Evolutionary conservation across 108 stramenopile genomes (phyloP).

Genomic region (Skeletonema costatum): DNA sequence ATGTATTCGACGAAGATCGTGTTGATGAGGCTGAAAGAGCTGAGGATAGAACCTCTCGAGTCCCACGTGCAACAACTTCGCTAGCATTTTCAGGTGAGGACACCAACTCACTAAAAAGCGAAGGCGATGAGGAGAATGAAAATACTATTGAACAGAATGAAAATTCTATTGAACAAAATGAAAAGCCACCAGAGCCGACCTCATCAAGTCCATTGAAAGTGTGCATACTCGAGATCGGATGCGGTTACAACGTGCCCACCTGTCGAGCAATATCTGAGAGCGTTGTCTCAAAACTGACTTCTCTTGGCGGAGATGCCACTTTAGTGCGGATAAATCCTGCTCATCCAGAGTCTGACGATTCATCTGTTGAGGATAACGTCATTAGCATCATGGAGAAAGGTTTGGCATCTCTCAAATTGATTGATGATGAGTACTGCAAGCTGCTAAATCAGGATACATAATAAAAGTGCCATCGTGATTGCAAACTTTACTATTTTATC

Average conservation of each 20-base stretch:
- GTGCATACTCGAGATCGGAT: slow-evolving; percentile 58
- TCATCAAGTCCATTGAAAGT: slow-evolving; percentile 19
- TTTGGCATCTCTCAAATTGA: slow-evolving; percentile 28
- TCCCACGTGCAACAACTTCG: neutral
- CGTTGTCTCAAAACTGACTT: slow-evolving; percentile 6
- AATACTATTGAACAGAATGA: neutral
- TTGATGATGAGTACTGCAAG: slow-evolving; percentile 23
- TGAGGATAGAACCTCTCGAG: neutral
- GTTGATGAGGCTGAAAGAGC: neutral
- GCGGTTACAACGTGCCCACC: slow-evolving; percentile 57
- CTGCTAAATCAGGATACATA: neutral
- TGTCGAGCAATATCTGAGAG: slow-evolving; percentile 33
- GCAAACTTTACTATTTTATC: neutral
- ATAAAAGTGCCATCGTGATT: neutral
- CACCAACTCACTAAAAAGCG: neutral
- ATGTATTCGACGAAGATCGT: neutral
- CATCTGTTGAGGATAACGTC: slow-evolving; percentile 18
- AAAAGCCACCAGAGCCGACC: neutral
- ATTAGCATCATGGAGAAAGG: slow-evolving; percentile 43
- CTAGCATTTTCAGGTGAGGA: neutral
- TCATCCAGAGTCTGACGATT: slow-evolving; percentile 40
- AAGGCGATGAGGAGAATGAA: neutral
- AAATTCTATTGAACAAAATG: neutral
- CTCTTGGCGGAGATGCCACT: slow-evolving; percentile 25
- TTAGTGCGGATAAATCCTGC: slow-evolving; percentile 38